Evolutionary conservation across 2,329 filamentous ascomycete genomes (phyloP).

Genomic region (Aspergillus carbonarius): DNA sequence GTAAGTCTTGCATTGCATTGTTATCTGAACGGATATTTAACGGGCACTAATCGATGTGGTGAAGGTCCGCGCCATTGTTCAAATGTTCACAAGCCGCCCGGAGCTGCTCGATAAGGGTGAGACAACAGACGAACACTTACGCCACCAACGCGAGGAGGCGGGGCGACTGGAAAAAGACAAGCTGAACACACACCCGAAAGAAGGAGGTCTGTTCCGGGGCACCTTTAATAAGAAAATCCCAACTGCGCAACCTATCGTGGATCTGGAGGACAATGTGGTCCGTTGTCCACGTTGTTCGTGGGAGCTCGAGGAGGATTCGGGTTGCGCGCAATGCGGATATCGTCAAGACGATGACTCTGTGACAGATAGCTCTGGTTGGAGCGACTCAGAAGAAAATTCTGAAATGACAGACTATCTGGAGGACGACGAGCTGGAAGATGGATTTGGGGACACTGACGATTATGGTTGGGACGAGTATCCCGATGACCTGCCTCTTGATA

Average conservation of each 20-base stretch:
- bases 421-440: slow-evolving; percentile 28
- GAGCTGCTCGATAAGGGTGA: slow-evolving; percentile 65
- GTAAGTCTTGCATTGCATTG: slow-evolving; percentile 38
- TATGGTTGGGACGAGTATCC: slow-evolving; percentile 20
- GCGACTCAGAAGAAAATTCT: slow-evolving; percentile 43
- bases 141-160: slow-evolving; percentile 60
- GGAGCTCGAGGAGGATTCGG: slow-evolving; percentile 61
- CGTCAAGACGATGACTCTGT: slow-evolving; percentile 46
- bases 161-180: slow-evolving; percentile 61
- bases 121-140: slow-evolving; percentile 60
- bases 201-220: slow-evolving; percentile 64
- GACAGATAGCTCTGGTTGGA: slow-evolving; percentile 41
- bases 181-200: slow-evolving; percentile 48
- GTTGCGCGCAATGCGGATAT: slow-evolving; percentile 57
- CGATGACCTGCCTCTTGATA: slow-evolving; percentile 12
- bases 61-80: slow-evolving; percentile 64
- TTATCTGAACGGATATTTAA: background rate
- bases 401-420: slow-evolving; percentile 46
- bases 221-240: slow-evolving; percentile 47
- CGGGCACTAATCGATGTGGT: slow-evolving; percentile 1
- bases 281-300: slow-evolving; percentile 63
- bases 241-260: slow-evolving; percentile 48
- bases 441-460: slow-evolving; percentile 31
- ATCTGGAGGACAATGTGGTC: slow-evolving; percentile 60
- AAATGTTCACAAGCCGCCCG: slow-evolving; percentile 59